Evolutionary conservation across 805 yeast species (phyloP).

Genomic region (Schizosaccharomyces osmophilus): DNA sequence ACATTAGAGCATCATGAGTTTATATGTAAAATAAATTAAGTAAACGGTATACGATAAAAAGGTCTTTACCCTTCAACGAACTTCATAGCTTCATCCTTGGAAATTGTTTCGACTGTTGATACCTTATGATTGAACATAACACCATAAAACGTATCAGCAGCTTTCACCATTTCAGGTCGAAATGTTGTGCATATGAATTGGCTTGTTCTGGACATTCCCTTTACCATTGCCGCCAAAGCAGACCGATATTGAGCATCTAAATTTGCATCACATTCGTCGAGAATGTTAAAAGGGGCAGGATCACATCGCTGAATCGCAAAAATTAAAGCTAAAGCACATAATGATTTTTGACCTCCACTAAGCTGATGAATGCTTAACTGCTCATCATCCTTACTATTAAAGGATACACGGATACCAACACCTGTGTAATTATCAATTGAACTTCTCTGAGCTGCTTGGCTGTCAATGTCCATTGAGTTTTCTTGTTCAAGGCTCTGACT

Average conservation of each 20-base stretch:
- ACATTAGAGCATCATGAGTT: no score
- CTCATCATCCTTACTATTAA: constrained; percentile 64
- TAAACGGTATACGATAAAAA: no score
- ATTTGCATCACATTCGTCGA: constrained; percentile 93
- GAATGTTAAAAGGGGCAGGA: constrained; percentile 88
- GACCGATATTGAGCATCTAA: constrained; percentile 77
- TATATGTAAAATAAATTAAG: no score
- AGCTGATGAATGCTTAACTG: constrained; percentile 73
- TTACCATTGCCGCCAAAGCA: constrained; percentile 57
- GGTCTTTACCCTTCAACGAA: constrained; percentile 32
- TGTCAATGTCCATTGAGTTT: constrained; percentile 10
- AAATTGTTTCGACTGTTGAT: constrained; percentile 50
- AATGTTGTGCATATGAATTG: constrained; percentile 94
- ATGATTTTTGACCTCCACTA: constrained; percentile 89
- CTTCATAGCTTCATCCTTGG: constrained; percentile 47
- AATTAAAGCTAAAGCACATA: constrained; percentile 87
- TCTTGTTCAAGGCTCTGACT: constrained; percentile 10
- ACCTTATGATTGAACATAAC: constrained; percentile 65
- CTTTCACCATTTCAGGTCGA: constrained; percentile 73
- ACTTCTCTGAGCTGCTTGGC: constrained; percentile 3
- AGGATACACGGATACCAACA: constrained; percentile 66
- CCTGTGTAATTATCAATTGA: constrained; percentile 43
- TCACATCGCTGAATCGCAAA: constrained; percentile 85
- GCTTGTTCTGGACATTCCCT: constrained; percentile 35
- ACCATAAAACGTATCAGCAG: constrained; percentile 70